A percentile compares a stretch with the other conserved stretches of the same genome.
These are phyloP conservation scores for Penicillium dipodomyicola DNA, from an alignment of 495 filamentous ascomycete species.

Conservation along the genomic window DNA sequence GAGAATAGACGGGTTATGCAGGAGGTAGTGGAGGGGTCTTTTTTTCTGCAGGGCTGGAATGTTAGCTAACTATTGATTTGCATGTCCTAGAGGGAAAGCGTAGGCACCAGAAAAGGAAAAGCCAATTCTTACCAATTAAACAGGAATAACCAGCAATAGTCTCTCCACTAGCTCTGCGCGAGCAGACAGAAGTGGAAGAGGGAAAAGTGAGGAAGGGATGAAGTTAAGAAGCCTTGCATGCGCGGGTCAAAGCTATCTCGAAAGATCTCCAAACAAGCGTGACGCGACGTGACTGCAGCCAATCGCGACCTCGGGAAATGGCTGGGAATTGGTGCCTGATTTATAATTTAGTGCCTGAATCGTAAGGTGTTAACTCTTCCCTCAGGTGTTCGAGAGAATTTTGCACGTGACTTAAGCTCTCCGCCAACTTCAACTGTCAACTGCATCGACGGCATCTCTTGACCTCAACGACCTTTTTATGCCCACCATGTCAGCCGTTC, in stretches of 20 bases:
- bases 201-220: constrained; percentile 22
- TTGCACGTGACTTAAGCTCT: constrained; percentile 2
- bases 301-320: constrained; percentile 34
- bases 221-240: constrained; percentile 41
- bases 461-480: background rate
- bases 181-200: constrained; percentile 23
- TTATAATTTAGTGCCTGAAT: background rate
- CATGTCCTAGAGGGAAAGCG: constrained; percentile 6
- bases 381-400: background rate
- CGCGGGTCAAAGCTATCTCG: constrained; percentile 35
- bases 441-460: constrained; percentile 1
- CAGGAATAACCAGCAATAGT: constrained; percentile 15
- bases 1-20: constrained; percentile 33
- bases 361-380: background rate
- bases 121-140: constrained; percentile 16
- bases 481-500: constrained; percentile 55
- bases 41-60: constrained; percentile 30
- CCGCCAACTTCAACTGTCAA: constrained; percentile 2
- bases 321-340: background rate
- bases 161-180: constrained; percentile 19
- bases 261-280: constrained; percentile 41
- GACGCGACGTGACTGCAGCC: constrained; percentile 50
- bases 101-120: background rate
- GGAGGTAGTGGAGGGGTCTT: constrained; percentile 16
- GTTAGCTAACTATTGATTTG: constrained; percentile 22